phyloP scores from a whole-genome alignment of 768 basidiomycete species.

The Boletellus ananiceps region DNA sequence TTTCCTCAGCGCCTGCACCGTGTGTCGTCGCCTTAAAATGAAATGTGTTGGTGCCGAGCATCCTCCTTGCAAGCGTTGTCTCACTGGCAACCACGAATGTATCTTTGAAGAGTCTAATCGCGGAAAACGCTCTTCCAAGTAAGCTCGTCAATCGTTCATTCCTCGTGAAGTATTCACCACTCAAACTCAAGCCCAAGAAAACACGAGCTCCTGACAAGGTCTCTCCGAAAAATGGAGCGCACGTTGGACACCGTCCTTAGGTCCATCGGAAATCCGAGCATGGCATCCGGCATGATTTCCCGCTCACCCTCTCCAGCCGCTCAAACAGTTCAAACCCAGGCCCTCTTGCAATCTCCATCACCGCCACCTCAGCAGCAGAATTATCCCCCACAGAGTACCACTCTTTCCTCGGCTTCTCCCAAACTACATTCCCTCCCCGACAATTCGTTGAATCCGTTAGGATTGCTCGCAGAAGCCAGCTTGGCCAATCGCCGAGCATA shows the following conservation, averaged over 20 bases:
- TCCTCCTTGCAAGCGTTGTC: constrained; percentile 87
- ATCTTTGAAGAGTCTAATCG: constrained; percentile 96
- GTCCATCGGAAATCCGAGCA: constrained; percentile 80
- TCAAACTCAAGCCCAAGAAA: constrained; percentile 52
- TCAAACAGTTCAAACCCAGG: constrained; percentile 48
- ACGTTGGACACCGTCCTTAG: constrained; percentile 89
- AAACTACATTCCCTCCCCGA: constrained; percentile 90
- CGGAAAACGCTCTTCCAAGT: constrained; percentile 87
- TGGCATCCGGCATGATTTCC: constrained; percentile 76
- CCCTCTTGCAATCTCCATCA: constrained; percentile 50
- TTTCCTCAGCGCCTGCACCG: constrained; percentile 72
- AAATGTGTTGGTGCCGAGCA: constrained; percentile 89
- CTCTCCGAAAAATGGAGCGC: constrained; percentile 85
- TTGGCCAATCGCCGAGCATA: constrained; percentile 67
- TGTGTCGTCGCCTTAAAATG: constrained; percentile 90
- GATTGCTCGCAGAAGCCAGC: constrained; percentile 87
- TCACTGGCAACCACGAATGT: constrained; percentile 78
- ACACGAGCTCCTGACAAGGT: constrained; percentile 76
- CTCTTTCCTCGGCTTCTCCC: constrained; percentile 53
- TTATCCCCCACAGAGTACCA: constrained; percentile 20
- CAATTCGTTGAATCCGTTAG: constrained; percentile 88
- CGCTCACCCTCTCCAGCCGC: constrained; percentile 69
- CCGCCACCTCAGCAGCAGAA: constrained; percentile 45
- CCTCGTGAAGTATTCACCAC: constrained; percentile 24
- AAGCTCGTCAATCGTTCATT: constrained; percentile 20